Percentiles rank a stretch among this genome's conserved stretches.
Conservation (phyloP, 805 yeast species). For the Candida bentonensis region DNA sequence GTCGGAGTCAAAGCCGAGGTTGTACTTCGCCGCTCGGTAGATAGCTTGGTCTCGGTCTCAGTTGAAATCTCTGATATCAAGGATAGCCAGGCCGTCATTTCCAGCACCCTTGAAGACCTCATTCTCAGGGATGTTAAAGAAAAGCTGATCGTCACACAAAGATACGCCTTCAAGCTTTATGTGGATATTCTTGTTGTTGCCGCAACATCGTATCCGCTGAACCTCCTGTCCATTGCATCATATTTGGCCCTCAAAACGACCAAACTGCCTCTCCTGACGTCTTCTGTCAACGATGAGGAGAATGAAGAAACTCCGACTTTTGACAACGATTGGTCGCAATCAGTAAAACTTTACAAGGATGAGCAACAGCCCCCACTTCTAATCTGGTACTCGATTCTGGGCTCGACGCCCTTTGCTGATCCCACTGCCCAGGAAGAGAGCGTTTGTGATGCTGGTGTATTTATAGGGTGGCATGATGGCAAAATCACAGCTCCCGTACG, state of each 20-base stretch:
- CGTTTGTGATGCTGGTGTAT: slow-evolving; percentile 72
- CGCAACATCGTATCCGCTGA: slow-evolving; percentile 66
- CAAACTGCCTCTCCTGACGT: slow-evolving; percentile 53
- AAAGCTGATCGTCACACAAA: slow-evolving; percentile 49
- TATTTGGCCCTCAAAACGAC: slow-evolving; percentile 75
- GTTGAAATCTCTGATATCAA: slow-evolving; percentile 56
- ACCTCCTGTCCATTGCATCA: slow-evolving; percentile 63
- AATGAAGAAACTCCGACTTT: slow-evolving; percentile 85
- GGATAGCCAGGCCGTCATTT: slow-evolving; percentile 63
- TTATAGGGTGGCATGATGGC: slow-evolving; percentile 59
- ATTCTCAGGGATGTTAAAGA: slow-evolving; percentile 35
- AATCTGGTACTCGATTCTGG: slow-evolving; percentile 64
- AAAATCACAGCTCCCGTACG: slow-evolving; percentile 59
- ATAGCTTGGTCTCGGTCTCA: slow-evolving; percentile 51
- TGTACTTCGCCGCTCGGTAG: slow-evolving; percentile 26
- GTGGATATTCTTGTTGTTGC: slow-evolving; percentile 73
- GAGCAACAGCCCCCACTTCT: slow-evolving; percentile 58
- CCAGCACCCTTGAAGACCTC: slow-evolving; percentile 25
- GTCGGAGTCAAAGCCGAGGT: slow-evolving; percentile 85
- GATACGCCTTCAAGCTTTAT: slow-evolving; percentile 60
- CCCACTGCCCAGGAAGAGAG: slow-evolving; percentile 84
- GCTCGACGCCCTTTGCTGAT: slow-evolving; percentile 57
- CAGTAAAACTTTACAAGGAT: slow-evolving; percentile 29
- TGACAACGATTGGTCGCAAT: slow-evolving; percentile 71
- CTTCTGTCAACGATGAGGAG: slow-evolving; percentile 45